Evolutionary conservation across 371 early-diverging fungal species (phyloP).

Genomic region (Capillidium rhysosporum): DNA sequence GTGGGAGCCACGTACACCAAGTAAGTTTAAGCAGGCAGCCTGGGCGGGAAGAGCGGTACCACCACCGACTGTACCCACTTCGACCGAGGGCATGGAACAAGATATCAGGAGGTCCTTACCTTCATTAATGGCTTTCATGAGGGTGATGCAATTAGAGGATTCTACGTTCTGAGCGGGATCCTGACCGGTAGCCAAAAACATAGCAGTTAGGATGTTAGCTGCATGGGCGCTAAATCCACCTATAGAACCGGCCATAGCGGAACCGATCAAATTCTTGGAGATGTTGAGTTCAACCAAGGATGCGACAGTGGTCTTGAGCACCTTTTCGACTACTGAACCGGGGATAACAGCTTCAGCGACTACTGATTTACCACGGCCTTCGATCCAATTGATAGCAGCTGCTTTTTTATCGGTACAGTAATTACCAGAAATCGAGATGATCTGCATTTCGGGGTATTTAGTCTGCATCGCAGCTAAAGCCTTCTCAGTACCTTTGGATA

Average conservation of each 20-base stretch:
- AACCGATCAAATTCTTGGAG: constrained; percentile 81
- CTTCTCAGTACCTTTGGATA: constrained; percentile 86
- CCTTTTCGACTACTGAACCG: constrained; percentile 49
- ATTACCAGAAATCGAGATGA: constrained; percentile 79
- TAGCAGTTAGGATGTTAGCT: constrained; percentile 87
- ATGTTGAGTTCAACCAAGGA: constrained; percentile 64
- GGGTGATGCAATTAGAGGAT: constrained; percentile 80
- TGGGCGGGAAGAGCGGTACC: constrained; percentile 82
- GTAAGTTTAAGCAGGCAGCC: constrained; percentile 71
- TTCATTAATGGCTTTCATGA: constrained; percentile 76
- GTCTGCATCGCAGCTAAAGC: constrained; percentile 36
- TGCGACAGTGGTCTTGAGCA: constrained; percentile 71
- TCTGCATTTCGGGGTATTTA: constrained; percentile 50
- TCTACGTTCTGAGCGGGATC: constrained; percentile 96
- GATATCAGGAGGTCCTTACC: constrained; percentile 65
- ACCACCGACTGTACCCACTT: constrained; percentile 92
- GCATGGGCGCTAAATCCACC: constrained; percentile 96
- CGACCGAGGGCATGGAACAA: constrained; percentile 89
- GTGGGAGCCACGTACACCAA: constrained; percentile 74
- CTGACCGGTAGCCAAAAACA: constrained; percentile 89
- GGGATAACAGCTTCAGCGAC: constrained; percentile 77
- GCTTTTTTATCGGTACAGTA: constrained; percentile 97
- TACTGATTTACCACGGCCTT: constrained; percentile 91
- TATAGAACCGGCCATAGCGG: constrained; percentile 84
- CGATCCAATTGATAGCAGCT: constrained; percentile 93